Percentiles rank a stretch among this genome's conserved stretches.
These are phyloP conservation scores for Elaeagnus macrophylla DNA, from an alignment of 306 rosid species.

Conservation along the genomic window DNA sequence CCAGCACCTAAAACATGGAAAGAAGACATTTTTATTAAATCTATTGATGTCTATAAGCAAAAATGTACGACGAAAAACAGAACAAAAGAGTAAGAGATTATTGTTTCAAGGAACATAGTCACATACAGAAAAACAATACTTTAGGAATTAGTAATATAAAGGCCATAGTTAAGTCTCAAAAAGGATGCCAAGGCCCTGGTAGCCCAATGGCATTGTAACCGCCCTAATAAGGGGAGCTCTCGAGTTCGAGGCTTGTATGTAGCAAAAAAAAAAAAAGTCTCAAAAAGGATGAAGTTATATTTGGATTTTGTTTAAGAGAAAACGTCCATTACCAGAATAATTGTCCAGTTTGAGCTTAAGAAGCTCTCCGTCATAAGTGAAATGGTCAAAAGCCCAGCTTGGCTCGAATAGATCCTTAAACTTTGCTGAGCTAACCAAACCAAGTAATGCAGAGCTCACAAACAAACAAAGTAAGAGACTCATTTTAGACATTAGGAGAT, in stretches of 20 bases:
- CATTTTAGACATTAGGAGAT: conserved; percentile 9
- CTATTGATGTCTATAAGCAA: background rate
- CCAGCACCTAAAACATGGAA: conserved; percentile 72
- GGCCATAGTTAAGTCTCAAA: too few relatives aligned
- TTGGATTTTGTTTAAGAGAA: background rate
- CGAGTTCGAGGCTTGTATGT: too few relatives aligned
- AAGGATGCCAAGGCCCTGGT: too few relatives aligned
- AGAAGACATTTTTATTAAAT: background rate
- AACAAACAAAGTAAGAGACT: conserved; percentile 19
- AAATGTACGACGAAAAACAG: background rate
- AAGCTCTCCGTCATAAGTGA: conserved; percentile 58
- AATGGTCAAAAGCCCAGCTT: conserved; percentile 80
- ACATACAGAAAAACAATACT: too few relatives aligned
- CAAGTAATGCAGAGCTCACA: conserved; percentile 31
- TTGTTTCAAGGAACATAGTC: too few relatives aligned
- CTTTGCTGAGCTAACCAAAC: conserved; percentile 43
- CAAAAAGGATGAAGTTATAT: background rate
- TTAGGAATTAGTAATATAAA: too few relatives aligned
- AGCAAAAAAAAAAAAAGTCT: too few relatives aligned
- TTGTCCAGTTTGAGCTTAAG: conserved; percentile 74
- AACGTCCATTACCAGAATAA: conserved; percentile 48
- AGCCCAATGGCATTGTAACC: too few relatives aligned
- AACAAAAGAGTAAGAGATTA: background rate
- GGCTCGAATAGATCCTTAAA: conserved; percentile 84
- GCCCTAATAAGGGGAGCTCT: too few relatives aligned